Evolutionary conservation across 805 yeast species (phyloP).

Genomic region (Cyberlindnera mrakii): DNA sequence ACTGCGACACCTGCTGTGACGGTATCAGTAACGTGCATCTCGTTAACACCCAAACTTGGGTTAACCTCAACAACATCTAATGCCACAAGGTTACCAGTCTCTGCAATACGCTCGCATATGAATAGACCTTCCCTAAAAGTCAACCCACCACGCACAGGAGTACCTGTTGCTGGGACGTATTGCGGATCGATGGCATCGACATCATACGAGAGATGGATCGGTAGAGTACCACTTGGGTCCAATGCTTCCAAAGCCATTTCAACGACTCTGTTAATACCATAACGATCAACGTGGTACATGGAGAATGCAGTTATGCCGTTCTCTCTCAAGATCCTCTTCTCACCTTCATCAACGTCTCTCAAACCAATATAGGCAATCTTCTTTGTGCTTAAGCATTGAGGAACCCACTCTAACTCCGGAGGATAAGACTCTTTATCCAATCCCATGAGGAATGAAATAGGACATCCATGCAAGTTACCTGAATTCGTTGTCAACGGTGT

Average conservation of each 20-base stretch:
- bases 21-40: slow-evolving; percentile 73
- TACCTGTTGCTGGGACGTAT: slow-evolving; percentile 95
- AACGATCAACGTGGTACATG: slow-evolving; percentile 94
- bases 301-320: slow-evolving; percentile 77
- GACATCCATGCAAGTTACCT: slow-evolving; percentile 96
- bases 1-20: slow-evolving; percentile 86
- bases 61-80: slow-evolving; percentile 92
- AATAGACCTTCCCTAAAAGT: slow-evolving; percentile 92
- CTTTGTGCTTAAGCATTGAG: slow-evolving; percentile 53
- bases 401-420: slow-evolving; percentile 76
- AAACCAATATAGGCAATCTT: slow-evolving; percentile 90
- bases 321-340: slow-evolving; percentile 66
- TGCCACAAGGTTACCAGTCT: slow-evolving; percentile 80
- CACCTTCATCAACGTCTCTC: slow-evolving; percentile 88
- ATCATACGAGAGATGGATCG: slow-evolving; percentile 88
- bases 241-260: slow-evolving; percentile 82
- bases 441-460: slow-evolving; percentile 87
- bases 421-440: slow-evolving; percentile 64
- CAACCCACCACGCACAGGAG: slow-evolving; percentile 95
- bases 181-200: slow-evolving; percentile 96
- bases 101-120: slow-evolving; percentile 87
- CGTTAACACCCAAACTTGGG: slow-evolving; percentile 79
- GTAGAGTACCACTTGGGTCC: slow-evolving; percentile 62
- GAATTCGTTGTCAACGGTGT: slow-evolving; percentile 76
- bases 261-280: slow-evolving; percentile 85